phyloP scores from a whole-genome alignment of 1,139 yeast genomes.

The Casaregolazyma suthepensis region DNA sequence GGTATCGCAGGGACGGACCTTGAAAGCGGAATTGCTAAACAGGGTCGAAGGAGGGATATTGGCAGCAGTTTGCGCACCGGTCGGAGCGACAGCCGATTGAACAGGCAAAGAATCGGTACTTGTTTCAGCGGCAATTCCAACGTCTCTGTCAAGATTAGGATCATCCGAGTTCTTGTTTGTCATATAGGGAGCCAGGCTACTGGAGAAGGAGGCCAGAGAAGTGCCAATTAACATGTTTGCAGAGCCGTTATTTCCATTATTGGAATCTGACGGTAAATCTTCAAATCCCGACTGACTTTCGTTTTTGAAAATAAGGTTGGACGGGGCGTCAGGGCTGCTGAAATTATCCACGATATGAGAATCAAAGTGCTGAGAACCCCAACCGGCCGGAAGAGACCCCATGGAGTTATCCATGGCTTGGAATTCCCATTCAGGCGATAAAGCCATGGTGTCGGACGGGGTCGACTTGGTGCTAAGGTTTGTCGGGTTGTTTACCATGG shows the following conservation, averaged over 20 bases:
- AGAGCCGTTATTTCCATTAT: neutral
- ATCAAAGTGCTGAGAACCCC: neutral
- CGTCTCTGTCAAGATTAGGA: neutral
- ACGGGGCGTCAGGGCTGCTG: neutral
- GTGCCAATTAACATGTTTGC: neutral
- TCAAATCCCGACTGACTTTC: neutral
- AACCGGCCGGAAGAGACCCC: neutral
- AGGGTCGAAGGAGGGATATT: constrained; percentile 4
- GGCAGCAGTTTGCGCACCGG: neutral
- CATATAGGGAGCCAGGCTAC: neutral
- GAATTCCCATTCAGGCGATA: neutral
- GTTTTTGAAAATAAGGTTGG: neutral
- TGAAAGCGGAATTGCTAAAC: constrained; percentile 4
- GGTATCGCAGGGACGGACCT: constrained; percentile 27
- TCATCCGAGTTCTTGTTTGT: neutral
- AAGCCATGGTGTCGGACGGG: neutral
- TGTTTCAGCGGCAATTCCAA: neutral
- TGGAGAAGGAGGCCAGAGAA: neutral
- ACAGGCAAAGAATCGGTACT: neutral
- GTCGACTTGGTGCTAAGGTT: neutral
- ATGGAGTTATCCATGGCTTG: neutral
- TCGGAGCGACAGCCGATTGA: neutral
- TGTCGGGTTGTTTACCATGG: neutral
- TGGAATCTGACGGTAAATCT: neutral
- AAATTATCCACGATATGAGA: neutral